These are phyloP conservation scores for Pneumocystis oryctolagi DNA, from an alignment of 1,139 yeast species.

Conservation along the genomic window DNA sequence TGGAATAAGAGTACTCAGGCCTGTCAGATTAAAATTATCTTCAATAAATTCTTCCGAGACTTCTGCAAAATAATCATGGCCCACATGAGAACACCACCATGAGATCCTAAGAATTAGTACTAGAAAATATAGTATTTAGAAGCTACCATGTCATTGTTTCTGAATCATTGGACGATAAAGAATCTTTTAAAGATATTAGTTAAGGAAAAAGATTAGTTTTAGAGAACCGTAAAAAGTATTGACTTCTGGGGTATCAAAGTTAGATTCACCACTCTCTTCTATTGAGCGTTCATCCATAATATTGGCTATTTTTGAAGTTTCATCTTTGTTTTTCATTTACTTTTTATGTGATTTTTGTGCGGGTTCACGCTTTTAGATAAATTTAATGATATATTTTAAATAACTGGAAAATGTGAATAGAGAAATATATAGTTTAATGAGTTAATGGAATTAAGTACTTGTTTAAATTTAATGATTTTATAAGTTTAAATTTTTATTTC, in stretches of 20 bases:
- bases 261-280: not conserved
- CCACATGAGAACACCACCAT: conserved; percentile 72
- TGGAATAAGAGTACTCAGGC: conserved; percentile 72
- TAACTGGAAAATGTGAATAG: not conserved
- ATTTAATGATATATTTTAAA: too few relatives aligned
- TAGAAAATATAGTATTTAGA: not conserved
- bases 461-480: too few relatives aligned
- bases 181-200: not conserved
- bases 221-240: not conserved
- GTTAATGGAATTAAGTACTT: not conserved
- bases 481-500: too few relatives aligned
- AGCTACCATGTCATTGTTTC: not conserved
- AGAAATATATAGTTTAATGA: too few relatives aligned
- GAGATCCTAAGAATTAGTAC: conserved; percentile 47
- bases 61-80: conserved; percentile 87
- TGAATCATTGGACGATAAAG: not conserved
- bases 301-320: not conserved
- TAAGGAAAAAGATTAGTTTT: not conserved
- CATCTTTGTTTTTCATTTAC: not conserved
- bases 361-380: not conserved
- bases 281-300: not conserved
- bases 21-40: conserved; percentile 91
- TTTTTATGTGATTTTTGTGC: not conserved
- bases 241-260: not conserved
- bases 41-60: conserved; percentile 87